Base-by-base conservation (phyloP, 106 monocot genomes). In the Iris macrosiphon region DNA sequence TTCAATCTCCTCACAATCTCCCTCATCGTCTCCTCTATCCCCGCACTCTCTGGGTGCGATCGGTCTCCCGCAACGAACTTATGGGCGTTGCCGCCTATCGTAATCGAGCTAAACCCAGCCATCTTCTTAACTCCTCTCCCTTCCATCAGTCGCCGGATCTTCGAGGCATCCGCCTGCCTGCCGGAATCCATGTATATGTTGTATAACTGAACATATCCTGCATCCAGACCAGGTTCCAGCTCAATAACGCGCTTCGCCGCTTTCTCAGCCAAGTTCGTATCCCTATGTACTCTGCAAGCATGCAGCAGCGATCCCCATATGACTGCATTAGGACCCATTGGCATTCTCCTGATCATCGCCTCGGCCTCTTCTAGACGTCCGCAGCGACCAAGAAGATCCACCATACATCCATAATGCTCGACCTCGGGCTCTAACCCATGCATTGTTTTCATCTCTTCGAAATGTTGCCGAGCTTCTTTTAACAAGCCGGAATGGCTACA, bases 351-450 rank as follows among this genome's bases (percentile, higher is more conserved):
- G 34, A 86, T 79, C 58, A 92, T 67, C 59, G 70, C 66, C 52
- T 74, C 63, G 10, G 92, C 92, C 40, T 92, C 85, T 17, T 64
- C 57, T 29, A 92, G 62, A 43, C 21, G 65, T 1, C 79, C 86
- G 6, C 61, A 25, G 15, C 82, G 85, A 10, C 78, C 79, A 23
- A 79, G 52, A 12, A 92, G 69, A 54, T 92, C 85, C 4, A 85
- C 73, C 82, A 92, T 82, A 76, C 85, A 85, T 2, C 91, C 91
- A 18, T 92, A 92, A 50, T 92, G 91, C 67, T 92, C 91, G 23
- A 92, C 71, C 64, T 92, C 85, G 32, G 92, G 92, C 26, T 76
- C 62, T 30, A 86, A 63, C 3, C 59, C 44, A 41, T 82, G 31
- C 21, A 71, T 22, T 12, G 45, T 34, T 22, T 22, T 60, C 92